Base-by-base conservation (phyloP, 2,329 filamentous ascomycete species). In the Fonsecaea erecta region DNA sequence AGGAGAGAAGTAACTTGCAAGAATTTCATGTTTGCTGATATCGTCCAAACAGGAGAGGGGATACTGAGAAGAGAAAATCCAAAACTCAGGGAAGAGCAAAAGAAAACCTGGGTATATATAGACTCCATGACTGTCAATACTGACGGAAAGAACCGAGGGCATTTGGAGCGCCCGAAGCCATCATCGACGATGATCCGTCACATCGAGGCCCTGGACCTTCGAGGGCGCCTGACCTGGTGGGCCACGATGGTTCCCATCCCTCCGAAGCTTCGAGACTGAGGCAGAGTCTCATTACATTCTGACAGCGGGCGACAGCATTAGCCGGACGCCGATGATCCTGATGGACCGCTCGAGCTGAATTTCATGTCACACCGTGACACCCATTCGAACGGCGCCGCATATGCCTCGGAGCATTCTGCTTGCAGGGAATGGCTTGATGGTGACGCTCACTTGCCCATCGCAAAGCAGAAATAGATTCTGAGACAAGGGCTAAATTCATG, bases 1-100 rank as follows among this genome's bases (percentile, higher is more conserved):
- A 53, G 26, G n/a, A 53, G 30, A n/a, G 51, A 53, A 21, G 26
- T 53, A 12, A 53, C 30, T 53, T 53, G 51, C 51, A 53, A 7
- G 51, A 53, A 53, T 18, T 53, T 53, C 51, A 53, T 53, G 51
- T 30, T 53, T 30, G 26, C 51, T n/a, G 18, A 24, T 24, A 18
- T 11, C 2, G 18, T 21, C 8, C n/a, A 11, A 48, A 12, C 43
- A 9, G 2, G 43, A 48, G 4, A 1, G 43, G 18, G 5, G 43
- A 26, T 18, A 24, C 18, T 46, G 40, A 24, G 18, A 24, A 24
- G 21, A 48, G 43, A 24, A 48, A 18, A 12, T 48, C 12, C 2
- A 24, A 21, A 12, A 24, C 24, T n/a, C 18, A 24, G 21, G n/a
- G 12, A 2, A 9, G 18, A 48, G 11, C 3, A 18, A 4, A 8